Base-by-base conservation (phyloP, 2,329 filamentous ascomycete species). In the Colletotrichum noveboracense region DNA sequence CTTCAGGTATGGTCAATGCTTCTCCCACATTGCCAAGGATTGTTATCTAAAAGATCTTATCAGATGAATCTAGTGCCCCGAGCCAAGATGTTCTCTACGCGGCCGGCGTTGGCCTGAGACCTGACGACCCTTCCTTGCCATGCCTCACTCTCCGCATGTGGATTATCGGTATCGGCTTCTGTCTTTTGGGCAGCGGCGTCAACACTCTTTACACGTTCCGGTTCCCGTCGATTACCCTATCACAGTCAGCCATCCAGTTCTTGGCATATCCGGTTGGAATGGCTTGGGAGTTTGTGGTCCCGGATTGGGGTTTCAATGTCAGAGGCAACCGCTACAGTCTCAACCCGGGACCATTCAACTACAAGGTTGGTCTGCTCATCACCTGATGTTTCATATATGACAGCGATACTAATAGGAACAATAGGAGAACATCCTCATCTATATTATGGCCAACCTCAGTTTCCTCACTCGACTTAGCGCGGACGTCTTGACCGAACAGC, bases 391-490 rank as follows among this genome's bases (percentile, higher is more conserved):
- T 28, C 32, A 6, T 0, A 5, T 1, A 18, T 0, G 7, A 1
- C 6, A 14, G 0, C 6, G 0, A 38, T 32, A 7, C 30, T 32
- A 13, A 13, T 0, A 3, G 21, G 4, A 0, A 13, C 28, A 58
- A 16, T 2, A 77, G 77, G 85, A 87, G 76, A 86, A 87, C 80
- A 84, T 84, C 7, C 75, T 87, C 58, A 83, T 87, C 74, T 86
- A 85, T 0, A 87, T 87, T 74, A 86, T 87, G 83, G 85, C 85
- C 10, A 88, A 88, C 75, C 72, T 77, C 21, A 88, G 86, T 16
- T 87, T 88, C 68, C 83, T 86, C 21, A 84, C 82, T 4, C 79
- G 82, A n/a, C 77, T 84, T 10, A 83, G 82, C 30, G 82, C 82
- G 6, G 82, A 84, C 30, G 82, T 83, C 12, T 77, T 84, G 34